Evolutionary conservation across 352 stramenopile genomes (phyloP), one percentile per base, ranked within the genome.

Genomic region (Pythium volutum): DNA sequence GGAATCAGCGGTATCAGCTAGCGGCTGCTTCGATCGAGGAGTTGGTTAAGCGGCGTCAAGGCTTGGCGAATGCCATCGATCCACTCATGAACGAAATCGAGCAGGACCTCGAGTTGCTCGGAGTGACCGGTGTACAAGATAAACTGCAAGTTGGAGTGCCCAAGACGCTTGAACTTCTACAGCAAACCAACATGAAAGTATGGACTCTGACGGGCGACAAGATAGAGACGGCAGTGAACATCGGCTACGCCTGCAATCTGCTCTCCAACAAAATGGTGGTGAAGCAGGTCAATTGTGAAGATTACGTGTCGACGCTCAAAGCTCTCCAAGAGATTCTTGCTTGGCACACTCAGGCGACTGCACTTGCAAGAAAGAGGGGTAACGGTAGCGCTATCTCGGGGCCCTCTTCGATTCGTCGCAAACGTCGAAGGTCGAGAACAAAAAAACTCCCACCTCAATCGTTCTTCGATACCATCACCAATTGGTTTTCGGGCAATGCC

Each of bases 141-240:
- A 95, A 97, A 63, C 71, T 98, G 9, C 93, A 98, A 64, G 74
- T 80, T 53, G 93, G 90, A 48, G 93, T 98, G 7, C 88, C 91
- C 14, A 81, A 84, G 55, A 94, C 88, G 23, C 90, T 98, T 22
- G 61, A 79, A 62, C 59, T 89, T 33, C 64, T 98, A 11, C 81
- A 91, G 51, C 67, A 91, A 50, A 93, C 91, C 3, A 91, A 91
- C 31, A 97, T 98, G 51, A 96, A 97, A 56, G 67, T 98, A n/a
- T 98, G 92, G 90, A 96, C 97, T 25, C 81, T 98, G 25, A 98
- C 94, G 3, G 93, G 93, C 18, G 94, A 98, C 74, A 98, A 98
- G 73, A 83, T 93, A 66, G 93, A 98, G 69, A 98, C 94, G 16
- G 94, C 94, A 22, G 89, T 98, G 45, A 98, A 98, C 59, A 98